These are phyloP conservation scores for Heterobasidion annosum DNA, from an alignment of 1,284 basidiomycete genomes.

Conservation along the genomic window DNA sequence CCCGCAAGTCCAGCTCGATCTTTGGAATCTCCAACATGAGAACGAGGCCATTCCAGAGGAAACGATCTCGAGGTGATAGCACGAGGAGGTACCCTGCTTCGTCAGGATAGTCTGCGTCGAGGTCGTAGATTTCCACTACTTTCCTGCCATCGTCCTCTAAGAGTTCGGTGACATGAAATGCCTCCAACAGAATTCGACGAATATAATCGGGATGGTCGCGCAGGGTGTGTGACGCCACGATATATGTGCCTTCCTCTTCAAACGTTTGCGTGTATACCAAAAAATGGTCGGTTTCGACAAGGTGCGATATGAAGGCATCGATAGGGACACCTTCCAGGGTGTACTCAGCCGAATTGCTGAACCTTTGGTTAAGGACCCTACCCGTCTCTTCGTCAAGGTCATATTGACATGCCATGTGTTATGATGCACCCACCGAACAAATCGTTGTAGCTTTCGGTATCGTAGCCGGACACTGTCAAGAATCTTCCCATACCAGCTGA, in stretches of 20 bases:
- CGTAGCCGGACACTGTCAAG: slow-evolving; percentile 90
- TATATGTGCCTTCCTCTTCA: slow-evolving; percentile 91
- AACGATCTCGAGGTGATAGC: slow-evolving; percentile 79
- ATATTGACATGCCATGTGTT: background rate
- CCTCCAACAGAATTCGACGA: slow-evolving; percentile 74
- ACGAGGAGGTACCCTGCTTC: slow-evolving; percentile 73
- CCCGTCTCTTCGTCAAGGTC: background rate
- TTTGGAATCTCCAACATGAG: slow-evolving; percentile 61
- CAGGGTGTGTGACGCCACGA: slow-evolving; percentile 81
- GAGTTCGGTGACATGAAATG: slow-evolving; percentile 70
- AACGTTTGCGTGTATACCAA: slow-evolving; percentile 88
- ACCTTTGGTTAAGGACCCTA: slow-evolving; percentile 76
- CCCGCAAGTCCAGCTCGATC: slow-evolving; percentile 74
- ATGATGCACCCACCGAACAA: slow-evolving; percentile 58
- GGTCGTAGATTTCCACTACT: slow-evolving; percentile 39
- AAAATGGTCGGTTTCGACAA: slow-evolving; percentile 88
- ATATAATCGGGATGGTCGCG: slow-evolving; percentile 80
- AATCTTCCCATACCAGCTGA: slow-evolving; percentile 89
- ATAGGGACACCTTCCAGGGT: slow-evolving; percentile 75
- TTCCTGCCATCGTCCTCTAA: slow-evolving; percentile 47
- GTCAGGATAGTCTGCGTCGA: slow-evolving; percentile 43
- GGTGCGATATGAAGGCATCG: slow-evolving; percentile 71
- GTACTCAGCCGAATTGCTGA: slow-evolving; percentile 96
- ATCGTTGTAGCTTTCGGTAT: slow-evolving; percentile 90
- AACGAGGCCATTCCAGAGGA: slow-evolving; percentile 93